Percentiles rank a stretch among this genome's conserved stretches.
Conservation (phyloP, 139 green algal genomes). For the Chlamydomonas sp. region DNA sequence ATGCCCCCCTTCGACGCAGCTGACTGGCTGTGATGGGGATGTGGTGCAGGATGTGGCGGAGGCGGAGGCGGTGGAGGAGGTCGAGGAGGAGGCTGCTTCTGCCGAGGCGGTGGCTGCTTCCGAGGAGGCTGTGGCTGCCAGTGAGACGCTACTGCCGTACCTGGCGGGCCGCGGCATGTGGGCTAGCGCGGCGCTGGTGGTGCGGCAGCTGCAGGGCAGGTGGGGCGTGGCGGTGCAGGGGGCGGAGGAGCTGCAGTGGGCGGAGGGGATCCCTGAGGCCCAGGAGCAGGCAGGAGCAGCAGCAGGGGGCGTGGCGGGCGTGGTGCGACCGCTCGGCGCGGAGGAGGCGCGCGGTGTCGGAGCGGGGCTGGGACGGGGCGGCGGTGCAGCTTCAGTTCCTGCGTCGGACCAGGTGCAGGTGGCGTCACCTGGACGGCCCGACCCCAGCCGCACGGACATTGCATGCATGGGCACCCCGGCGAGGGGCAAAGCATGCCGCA, state of each 20-base stretch:
- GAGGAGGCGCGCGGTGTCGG: too few relatives aligned
- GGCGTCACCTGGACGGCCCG: too few relatives aligned
- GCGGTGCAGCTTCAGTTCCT: too few relatives aligned
- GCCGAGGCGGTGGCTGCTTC: background rate
- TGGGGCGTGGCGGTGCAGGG: constrained; percentile 16
- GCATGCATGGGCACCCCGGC: too few relatives aligned
- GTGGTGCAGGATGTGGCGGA: background rate
- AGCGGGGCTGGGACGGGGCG: too few relatives aligned
- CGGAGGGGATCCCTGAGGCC: background rate
- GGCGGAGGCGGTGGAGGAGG: background rate
- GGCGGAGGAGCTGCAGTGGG: background rate
- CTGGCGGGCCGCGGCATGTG: constrained; percentile 4
- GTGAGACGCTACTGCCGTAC: background rate
- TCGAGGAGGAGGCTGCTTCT: background rate
- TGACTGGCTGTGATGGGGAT: background rate
- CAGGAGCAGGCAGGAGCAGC: too few relatives aligned
- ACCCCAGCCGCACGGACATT: too few relatives aligned
- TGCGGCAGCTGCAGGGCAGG: background rate
- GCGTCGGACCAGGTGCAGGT: too few relatives aligned
- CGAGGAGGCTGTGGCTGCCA: background rate
- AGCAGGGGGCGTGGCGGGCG: too few relatives aligned
- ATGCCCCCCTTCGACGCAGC: background rate
- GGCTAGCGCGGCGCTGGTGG: constrained; percentile 4
- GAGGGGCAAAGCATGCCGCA: too few relatives aligned
- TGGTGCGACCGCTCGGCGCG: too few relatives aligned